These are phyloP conservation scores for Claviceps pazoutovae DNA, from an alignment of 2,329 filamentous ascomycete genomes.

Conservation along the genomic window DNA sequence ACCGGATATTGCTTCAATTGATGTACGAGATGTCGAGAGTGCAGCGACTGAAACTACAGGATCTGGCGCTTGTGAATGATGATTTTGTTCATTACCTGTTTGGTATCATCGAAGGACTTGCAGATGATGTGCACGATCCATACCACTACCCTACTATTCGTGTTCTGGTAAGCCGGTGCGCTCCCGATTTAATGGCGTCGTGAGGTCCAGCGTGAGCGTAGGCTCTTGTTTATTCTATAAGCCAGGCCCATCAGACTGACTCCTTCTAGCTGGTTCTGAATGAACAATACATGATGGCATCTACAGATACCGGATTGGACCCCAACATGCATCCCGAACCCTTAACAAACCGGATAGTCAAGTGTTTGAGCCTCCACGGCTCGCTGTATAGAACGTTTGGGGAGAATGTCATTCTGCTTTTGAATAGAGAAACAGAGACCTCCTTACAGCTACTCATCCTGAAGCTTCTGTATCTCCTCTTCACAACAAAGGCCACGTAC, in stretches of 20 bases:
- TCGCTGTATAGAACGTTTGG: constrained; percentile 84
- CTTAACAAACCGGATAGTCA: constrained; percentile 86
- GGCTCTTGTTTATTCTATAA: neutral
- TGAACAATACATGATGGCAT: constrained; percentile 90
- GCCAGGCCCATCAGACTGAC: constrained; percentile 8
- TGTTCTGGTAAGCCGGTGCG: constrained; percentile 53
- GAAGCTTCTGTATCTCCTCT: constrained; percentile 88
- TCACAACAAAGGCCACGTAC: constrained; percentile 80
- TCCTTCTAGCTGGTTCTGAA: constrained; percentile 68
- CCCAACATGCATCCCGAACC: constrained; percentile 27
- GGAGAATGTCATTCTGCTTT: constrained; percentile 86
- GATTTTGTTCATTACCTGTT: constrained; percentile 75
- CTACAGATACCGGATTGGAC: constrained; percentile 35
- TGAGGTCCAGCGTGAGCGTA: neutral
- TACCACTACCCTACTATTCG: constrained; percentile 94
- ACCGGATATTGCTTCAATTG: constrained; percentile 71
- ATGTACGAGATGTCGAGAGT: constrained; percentile 95
- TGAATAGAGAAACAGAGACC: constrained; percentile 91
- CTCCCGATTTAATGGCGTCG: neutral
- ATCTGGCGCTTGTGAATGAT: constrained; percentile 66
- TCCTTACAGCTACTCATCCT: constrained; percentile 91
- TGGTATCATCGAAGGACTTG: constrained; percentile 73
- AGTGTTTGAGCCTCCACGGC: constrained; percentile 71
- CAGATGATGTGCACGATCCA: constrained; percentile 76
- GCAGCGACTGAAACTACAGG: constrained; percentile 62